Evolutionary conservation across 305 asterid species (phyloP).

Genomic region (Petunia hybrid): DNA sequence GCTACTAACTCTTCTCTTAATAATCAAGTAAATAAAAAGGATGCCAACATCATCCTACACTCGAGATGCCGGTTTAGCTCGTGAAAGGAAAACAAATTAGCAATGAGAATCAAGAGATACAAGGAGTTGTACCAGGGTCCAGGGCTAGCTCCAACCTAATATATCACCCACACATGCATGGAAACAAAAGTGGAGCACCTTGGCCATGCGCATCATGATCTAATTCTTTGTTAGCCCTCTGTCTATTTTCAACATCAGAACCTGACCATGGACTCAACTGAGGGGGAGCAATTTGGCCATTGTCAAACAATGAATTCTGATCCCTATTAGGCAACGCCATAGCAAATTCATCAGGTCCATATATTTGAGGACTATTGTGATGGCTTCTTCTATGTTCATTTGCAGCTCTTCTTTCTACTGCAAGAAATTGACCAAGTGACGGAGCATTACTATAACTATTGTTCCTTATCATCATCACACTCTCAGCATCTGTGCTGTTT

Average conservation of each 20-base stretch:
- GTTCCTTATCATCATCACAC: constrained; percentile 32
- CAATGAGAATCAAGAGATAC: background rate
- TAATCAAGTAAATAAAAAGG: background rate
- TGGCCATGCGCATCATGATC: constrained; percentile 35
- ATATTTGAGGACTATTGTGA: constrained; percentile 38
- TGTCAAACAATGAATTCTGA: constrained; percentile 43
- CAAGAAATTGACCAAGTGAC: constrained; percentile 58
- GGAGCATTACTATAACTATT: constrained; percentile 31
- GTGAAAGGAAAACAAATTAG: background rate
- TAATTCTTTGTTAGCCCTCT: constrained; percentile 11
- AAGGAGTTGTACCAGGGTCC: background rate
- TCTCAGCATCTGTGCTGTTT: constrained; percentile 50
- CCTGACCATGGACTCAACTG: constrained; percentile 42
- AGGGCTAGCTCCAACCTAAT: background rate
- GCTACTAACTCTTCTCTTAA: background rate
- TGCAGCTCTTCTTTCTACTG: constrained; percentile 57
- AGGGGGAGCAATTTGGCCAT: constrained; percentile 55
- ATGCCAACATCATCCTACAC: too few species aligned
- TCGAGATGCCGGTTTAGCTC: background rate
- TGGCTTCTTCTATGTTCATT: constrained; percentile 39
- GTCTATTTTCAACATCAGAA: constrained; percentile 39
- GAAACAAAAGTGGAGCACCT: constrained; percentile 46
- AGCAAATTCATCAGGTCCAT: constrained; percentile 44
- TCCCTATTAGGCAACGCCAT: constrained; percentile 35
- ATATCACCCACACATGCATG: constrained; percentile 50